Evolutionary conservation across 495 filamentous ascomycete species (phyloP).

Genomic region (Xylaria acuta): DNA sequence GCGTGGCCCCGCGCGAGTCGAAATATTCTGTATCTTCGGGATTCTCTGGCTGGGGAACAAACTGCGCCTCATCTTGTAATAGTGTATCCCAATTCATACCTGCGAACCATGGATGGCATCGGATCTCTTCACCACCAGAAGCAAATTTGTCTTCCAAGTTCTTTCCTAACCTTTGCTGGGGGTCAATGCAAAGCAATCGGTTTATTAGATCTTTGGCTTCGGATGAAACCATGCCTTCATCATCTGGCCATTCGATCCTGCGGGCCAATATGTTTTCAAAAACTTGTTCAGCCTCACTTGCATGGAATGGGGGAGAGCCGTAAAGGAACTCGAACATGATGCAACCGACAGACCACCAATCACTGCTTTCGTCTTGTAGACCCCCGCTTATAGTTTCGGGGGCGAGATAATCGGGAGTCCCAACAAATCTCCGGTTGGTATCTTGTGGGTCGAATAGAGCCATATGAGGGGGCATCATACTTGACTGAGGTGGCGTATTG

Average conservation of each 20-base stretch:
- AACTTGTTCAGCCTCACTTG: conserved; percentile 85
- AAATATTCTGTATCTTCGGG: conserved; percentile 99
- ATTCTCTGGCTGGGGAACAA: conserved; percentile 90
- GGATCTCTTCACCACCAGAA: conserved; percentile 88
- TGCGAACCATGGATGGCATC: conserved; percentile 85
- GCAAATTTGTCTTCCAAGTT: conserved; percentile 80
- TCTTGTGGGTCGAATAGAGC: conserved; percentile 96
- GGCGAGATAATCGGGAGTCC: conserved; percentile 95
- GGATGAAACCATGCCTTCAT: conserved; percentile 72
- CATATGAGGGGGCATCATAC: conserved; percentile 93
- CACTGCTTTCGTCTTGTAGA: conserved; percentile 95
- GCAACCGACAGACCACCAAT: conserved; percentile 99
- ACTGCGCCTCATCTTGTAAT: conserved; percentile 90
- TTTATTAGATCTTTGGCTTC: conserved; percentile 95
- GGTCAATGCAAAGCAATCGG: conserved; percentile 81
- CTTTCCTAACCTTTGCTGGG: conserved; percentile 78
- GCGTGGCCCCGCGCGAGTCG: conserved; percentile 85
- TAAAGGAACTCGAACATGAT: conserved; percentile 97
- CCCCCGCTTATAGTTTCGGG: conserved; percentile 95
- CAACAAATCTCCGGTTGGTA: conserved; percentile 90
- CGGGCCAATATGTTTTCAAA: conserved; percentile 95
- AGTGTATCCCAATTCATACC: conserved; percentile 89
- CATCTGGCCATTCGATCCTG: conserved; percentile 85
- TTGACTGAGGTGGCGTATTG: conserved; percentile 69
- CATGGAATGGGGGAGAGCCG: conserved; percentile 90